A percentile compares a stretch with the other conserved stretches of the same genome.
Evolutionary conservation across 1,284 basidiomycete genomes (phyloP).

Genomic region (Sanghuangporus baumii): DNA sequence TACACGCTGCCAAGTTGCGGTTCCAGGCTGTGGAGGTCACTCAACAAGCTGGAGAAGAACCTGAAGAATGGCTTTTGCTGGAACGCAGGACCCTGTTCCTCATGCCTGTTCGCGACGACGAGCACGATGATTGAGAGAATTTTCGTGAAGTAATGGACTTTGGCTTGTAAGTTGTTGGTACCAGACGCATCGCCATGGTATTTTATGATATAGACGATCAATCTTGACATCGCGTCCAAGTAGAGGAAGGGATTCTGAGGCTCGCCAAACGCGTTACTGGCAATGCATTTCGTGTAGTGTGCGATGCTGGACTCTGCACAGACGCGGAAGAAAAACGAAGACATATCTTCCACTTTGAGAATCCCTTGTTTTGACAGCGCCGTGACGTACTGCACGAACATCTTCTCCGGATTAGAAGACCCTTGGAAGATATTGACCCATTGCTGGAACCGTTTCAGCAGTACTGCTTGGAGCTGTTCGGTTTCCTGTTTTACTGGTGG

Average conservation of each 20-base stretch:
- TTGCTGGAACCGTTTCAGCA: conserved; percentile 78
- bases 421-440: conserved; percentile 96
- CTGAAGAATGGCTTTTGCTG: conserved; percentile 98
- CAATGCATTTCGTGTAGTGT: conserved; percentile 84
- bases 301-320: conserved; percentile 94
- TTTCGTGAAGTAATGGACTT: conserved; percentile 96
- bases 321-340: conserved; percentile 97
- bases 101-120: conserved; percentile 91
- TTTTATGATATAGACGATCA: conserved; percentile 98
- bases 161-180: conserved; percentile 87
- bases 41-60: conserved; percentile 95
- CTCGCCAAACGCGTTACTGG: conserved; percentile 63
- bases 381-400: conserved; percentile 96
- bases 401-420: conserved; percentile 86
- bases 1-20: conserved; percentile 81
- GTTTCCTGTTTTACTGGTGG: conserved; percentile 58
- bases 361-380: conserved; percentile 96
- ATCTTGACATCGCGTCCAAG: conserved; percentile 90
- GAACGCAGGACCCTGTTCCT: conserved; percentile 87
- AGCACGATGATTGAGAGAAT: conserved; percentile 97
- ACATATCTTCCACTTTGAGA: conserved; percentile 92
- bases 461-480: conserved; percentile 64
- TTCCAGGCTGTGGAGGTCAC: conserved; percentile 86
- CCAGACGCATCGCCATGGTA: conserved; percentile 93
- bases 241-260: conserved; percentile 73